A percentile compares a stretch with the other conserved stretches of the same genome.
Evolutionary conservation across 169 alveolate species (phyloP).

Genomic region (Pseudocohnilembus persalinus): DNA sequence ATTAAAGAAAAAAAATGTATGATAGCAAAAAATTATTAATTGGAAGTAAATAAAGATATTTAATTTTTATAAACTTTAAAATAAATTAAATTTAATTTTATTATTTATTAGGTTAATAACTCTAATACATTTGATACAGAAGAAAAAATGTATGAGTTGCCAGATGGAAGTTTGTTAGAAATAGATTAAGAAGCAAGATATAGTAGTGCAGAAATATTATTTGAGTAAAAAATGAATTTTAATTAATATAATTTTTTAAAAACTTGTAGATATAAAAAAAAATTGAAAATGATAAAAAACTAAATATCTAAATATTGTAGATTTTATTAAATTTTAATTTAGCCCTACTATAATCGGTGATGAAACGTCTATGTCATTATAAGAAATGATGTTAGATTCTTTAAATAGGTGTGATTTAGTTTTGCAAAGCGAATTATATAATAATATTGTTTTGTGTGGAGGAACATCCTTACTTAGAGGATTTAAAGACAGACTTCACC

Average conservation of each 20-base stretch:
- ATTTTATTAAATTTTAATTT: no score
- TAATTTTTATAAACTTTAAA: no score
- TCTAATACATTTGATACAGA: slow-evolving; percentile 24
- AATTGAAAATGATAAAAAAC: no score
- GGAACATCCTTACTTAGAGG: slow-evolving; percentile 39
- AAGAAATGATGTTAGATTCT: slow-evolving; percentile 36
- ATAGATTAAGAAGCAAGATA: slow-evolving; percentile 26
- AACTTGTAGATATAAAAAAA: neutral
- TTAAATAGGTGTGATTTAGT: slow-evolving; percentile 41
- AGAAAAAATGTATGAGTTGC: slow-evolving; percentile 49
- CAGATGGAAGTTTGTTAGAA: slow-evolving; percentile 55
- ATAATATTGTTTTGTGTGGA: slow-evolving; percentile 43
- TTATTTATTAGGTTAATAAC: neutral
- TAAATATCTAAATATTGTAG: no score
- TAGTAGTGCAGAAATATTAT: slow-evolving; percentile 30
- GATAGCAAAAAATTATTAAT: slow-evolving; percentile 35
- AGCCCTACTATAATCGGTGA: slow-evolving; percentile 23
- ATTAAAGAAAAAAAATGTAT: slow-evolving; percentile 52
- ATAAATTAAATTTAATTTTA: no score
- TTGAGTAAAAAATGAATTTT: neutral
- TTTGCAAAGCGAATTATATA: slow-evolving; percentile 22
- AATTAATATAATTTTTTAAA: neutral
- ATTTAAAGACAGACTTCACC: slow-evolving; percentile 15
- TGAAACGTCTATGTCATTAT: neutral
- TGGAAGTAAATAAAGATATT: slow-evolving; percentile 26